Evolutionary conservation across 176 grass and related monocot species (phyloP), one percentile per base, ranked within the genome.

Genomic region (Sorghum bicolor): DNA sequence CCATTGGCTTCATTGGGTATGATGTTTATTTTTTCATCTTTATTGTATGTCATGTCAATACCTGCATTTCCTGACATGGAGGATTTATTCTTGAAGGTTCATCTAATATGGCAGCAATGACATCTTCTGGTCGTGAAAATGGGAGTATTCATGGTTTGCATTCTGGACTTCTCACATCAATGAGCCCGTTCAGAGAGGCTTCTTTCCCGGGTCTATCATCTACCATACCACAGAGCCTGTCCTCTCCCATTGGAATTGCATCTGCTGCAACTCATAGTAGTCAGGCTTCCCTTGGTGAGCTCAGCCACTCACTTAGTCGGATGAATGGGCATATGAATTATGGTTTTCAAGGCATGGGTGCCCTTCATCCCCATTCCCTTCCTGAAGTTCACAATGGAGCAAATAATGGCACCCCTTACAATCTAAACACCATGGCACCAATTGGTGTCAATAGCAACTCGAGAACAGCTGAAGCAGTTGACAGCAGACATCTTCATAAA

Each of bases 301-400:
- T 94, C 20, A 92, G 86, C 75, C 83, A 93, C 43, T 93, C 95
- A 38, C 66, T 97, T 10, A 76, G 88, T 69, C 84, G 86, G 76
- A 89, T 88, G 82, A 92, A 88, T 24, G 83, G 79, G n/a, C 79
- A 90, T 30, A 74, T 85, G 82, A 97, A 89, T 76, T 94, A 82
- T 39, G 87, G 75, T 70, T 84, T 94, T 75, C 90, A 93, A 87
- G 86, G 86, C 77, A 47, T 91, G 78, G 50, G 64, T 84, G 70
- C 74, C 48, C 87, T 94, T 52, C 94, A 97, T 77, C 91, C 90
- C 66, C 85, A 97, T 77, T 97, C 94, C 41, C 82, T 97, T 30
- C 94, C 94, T 41, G 89, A 92, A 16, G 80, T 84, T 72, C 79
- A 90, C 55, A 94, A 97, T 86, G 92, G 86, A 85, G 41, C 80